Base-by-base conservation (phyloP, 2,329 filamentous ascomycete species). In the Aspergillus melleus region DNA sequence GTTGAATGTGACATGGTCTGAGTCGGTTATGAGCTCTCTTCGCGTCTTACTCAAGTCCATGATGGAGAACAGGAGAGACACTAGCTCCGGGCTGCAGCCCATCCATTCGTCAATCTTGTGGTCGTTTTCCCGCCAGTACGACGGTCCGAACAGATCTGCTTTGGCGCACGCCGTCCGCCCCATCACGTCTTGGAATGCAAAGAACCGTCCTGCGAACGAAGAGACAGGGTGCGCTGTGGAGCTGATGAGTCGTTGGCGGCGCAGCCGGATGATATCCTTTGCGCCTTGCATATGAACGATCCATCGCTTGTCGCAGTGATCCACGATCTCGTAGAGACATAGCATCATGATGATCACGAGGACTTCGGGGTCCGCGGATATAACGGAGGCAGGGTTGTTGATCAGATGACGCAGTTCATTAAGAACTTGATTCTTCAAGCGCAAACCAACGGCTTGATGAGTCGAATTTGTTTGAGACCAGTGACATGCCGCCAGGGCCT, bases 121-220 rank as follows among this genome's bases (percentile, higher is more conserved):
- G 39, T 76, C 73, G 44, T 72, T 67, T 6, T 73, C 68, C 22
- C 68, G 66, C 81, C 81, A 83, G 58, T 81, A 82, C 52, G 82
- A 79, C 29, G 70, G 72, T 1, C 79, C 80, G 49, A 83, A 83
- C 0, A 80, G 67, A 0, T 79, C 76, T 6, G 77, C 75, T 10
- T 81, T 77, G 2, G 79, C 80, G 55, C 80, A 83, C 0, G 81
- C 81, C 0, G 81, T 83, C 30, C 80, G 75, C 29, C 81, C 80
- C 61, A 83, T 82, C 16, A 81, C 79, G 59, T 83, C 81, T 60
- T 83, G 81, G 12, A 81, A 83, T 3, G 81, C 81, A 56, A 83
- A 83, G 62, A 82, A 83, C 1, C 76, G 72, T 61, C 83, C 80
- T 0, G 79, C 68, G 53, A 76, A 76, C 6, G 76, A 70, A 1